Base-by-base conservation (phyloP, 257 asterid genomes). In the Mitragyna speciosa region DNA sequence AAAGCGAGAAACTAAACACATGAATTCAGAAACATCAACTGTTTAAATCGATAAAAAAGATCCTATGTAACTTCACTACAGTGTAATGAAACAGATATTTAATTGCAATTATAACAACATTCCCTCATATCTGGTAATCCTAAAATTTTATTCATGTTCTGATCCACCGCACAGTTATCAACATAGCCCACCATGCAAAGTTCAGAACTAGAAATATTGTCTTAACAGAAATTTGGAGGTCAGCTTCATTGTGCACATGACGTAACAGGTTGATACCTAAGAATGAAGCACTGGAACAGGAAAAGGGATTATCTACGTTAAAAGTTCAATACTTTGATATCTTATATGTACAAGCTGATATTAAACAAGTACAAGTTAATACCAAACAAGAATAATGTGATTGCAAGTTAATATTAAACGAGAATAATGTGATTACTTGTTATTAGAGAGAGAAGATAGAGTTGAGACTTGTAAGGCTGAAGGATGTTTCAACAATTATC, bases 1-100 rank as follows among this genome's bases (percentile, higher is more conserved):
- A 61, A 30, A 75, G 74, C 58, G 85, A 76, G 41, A 72, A 68
- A 78, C 45, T 69, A 70, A 80, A 81, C 12, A 65, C 49, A 70
- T 70, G 71, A 54, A 59, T 69, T 24, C 16, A 31, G 64, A 67
- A 61, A 70, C 43, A 43, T 22, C 16, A 43, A 56, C 2, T 17
- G 65, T 73, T 47, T 58, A 59, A 63, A 45, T 9, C 47, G 30
- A 17, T 22, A 28, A 41, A 33, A 33, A 66, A 63, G 11, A 26
- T 71, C 15, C 43, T 48, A 24, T 10, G 16, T 20, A 59, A 49
- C 33, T 28, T 7, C 68, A 61, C 66, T n/a, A 58, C 65, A 61
- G 12, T 1, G 36, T 61, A 14, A 61, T 9, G 33, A 28, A 15
- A 28, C 68, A 61, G 17, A n/a, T 1, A 28, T 26, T n/a, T 11